phyloP scores from a whole-genome alignment of 2,329 filamentous ascomycete species.

The Xylaria arbuscula region DNA sequence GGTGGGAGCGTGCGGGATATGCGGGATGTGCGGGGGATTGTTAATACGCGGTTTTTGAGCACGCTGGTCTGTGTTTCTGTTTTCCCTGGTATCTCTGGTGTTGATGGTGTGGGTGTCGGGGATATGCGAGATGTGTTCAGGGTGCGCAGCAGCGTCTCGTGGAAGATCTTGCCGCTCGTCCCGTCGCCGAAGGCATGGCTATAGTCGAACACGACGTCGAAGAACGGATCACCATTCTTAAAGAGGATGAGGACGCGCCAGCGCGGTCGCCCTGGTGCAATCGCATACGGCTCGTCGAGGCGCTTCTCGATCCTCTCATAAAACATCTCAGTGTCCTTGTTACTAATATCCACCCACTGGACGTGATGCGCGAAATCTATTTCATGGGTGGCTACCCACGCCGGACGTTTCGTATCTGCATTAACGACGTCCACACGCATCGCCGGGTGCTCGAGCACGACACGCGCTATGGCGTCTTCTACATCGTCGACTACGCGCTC shows the following conservation, averaged over 20 bases:
- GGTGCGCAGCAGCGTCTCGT: slow-evolving; percentile 43
- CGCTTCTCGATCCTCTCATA: slow-evolving; percentile 25
- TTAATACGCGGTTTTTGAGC: slow-evolving; percentile 42
- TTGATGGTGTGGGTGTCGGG: slow-evolving; percentile 17
- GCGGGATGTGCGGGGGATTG: slow-evolving; percentile 44
- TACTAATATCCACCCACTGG: slow-evolving; percentile 36
- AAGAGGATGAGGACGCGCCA: slow-evolving; percentile 41
- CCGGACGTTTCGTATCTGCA: slow-evolving; percentile 37
- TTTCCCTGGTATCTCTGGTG: slow-evolving; percentile 20
- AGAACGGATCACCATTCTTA: neutral
- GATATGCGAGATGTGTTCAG: slow-evolving; percentile 42
- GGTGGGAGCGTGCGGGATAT: slow-evolving; percentile 38
- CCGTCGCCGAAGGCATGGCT: slow-evolving; percentile 42
- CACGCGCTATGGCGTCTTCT: slow-evolving; percentile 35
- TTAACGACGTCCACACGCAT: slow-evolving; percentile 39
- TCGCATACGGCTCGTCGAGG: slow-evolving; percentile 35
- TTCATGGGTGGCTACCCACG: slow-evolving; percentile 35
- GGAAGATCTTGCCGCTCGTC: slow-evolving; percentile 43
- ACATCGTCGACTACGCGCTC: slow-evolving; percentile 26
- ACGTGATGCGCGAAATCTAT: slow-evolving; percentile 40
- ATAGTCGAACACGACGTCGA: slow-evolving; percentile 42
- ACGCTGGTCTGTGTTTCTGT: slow-evolving; percentile 32
- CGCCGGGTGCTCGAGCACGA: slow-evolving; percentile 39
- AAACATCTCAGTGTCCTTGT: neutral
- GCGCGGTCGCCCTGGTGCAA: slow-evolving; percentile 33